Conservation (phyloP, 2,329 filamentous ascomycete species). For the Nemania diffusa region DNA sequence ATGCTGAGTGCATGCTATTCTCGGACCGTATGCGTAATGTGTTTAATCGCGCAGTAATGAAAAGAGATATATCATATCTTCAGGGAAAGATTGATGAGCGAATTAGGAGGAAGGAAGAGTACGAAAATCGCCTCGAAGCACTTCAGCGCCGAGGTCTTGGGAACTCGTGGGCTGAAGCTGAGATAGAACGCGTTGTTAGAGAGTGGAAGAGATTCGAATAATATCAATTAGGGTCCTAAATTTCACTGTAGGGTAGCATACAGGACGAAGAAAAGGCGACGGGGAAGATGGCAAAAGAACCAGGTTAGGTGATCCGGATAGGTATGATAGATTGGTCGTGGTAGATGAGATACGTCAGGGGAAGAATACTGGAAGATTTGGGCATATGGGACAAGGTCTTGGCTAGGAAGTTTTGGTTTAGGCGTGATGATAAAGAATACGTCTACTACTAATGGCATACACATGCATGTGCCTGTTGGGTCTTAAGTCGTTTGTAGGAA, state of each 20-base stretch:
- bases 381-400: constrained; percentile 14
- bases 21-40: constrained; percentile 80
- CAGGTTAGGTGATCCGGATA: neutral
- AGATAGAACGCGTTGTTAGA: constrained; percentile 60
- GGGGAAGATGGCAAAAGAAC: neutral
- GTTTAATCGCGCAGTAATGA: constrained; percentile 73
- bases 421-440: neutral
- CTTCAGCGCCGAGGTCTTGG: constrained; percentile 45
- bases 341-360: neutral
- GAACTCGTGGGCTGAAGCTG: constrained; percentile 54
- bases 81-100: constrained; percentile 66
- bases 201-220: constrained; percentile 70
- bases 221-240: constrained; percentile 33
- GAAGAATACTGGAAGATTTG: constrained; percentile 8
- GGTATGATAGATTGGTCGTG: constrained; percentile 7
- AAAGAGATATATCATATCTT: constrained; percentile 74
- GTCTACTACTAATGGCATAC: constrained; percentile 22
- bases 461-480: constrained; percentile 3
- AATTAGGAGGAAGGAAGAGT: constrained; percentile 67
- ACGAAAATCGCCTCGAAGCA: constrained; percentile 44
- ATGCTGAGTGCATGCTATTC: constrained; percentile 80
- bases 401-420: constrained; percentile 5
- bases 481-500: neutral
- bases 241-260: neutral
- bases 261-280: neutral